A percentile compares a stretch with the other conserved stretches of the same genome.
These are phyloP conservation scores for Salinomyces thailandicus DNA, from an alignment of 2,329 filamentous ascomycete genomes.

Conservation along the genomic window DNA sequence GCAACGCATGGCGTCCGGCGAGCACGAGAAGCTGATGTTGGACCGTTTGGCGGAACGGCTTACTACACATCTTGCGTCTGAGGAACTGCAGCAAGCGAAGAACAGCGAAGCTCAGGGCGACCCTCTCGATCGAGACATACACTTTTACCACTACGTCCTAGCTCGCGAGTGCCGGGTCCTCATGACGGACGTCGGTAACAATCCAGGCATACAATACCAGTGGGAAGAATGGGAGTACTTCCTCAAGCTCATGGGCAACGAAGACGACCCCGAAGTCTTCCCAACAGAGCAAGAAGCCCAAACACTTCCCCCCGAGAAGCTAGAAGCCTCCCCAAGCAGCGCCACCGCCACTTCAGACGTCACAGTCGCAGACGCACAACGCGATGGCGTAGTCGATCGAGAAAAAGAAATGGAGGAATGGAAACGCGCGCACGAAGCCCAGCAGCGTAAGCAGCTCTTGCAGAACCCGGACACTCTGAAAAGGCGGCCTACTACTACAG, in stretches of 20 bases:
- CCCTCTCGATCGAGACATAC: constrained; percentile 35
- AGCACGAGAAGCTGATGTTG: constrained; percentile 14
- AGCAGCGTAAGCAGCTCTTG: constrained; percentile 6
- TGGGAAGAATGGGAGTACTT: constrained; percentile 40
- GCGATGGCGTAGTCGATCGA: constrained; percentile 17
- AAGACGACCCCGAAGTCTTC: constrained; percentile 27
- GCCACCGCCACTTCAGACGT: constrained; percentile 2
- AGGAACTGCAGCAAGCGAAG: constrained; percentile 29
- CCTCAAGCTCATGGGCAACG: constrained; percentile 37
- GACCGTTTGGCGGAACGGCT: constrained; percentile 17
- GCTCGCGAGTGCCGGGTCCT: constrained; percentile 35
- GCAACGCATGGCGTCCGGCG: constrained; percentile 8
- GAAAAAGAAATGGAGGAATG: constrained; percentile 8
- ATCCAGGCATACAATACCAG: constrained; percentile 27
- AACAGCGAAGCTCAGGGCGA: constrained; percentile 30
- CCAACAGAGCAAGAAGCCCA: constrained; percentile 20
- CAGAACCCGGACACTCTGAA: constrained; percentile 11
- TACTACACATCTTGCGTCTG: constrained; percentile 29
- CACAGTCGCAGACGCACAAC: constrained; percentile 1
- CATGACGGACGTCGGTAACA: constrained; percentile 31
- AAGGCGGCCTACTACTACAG: constrained; percentile 11
- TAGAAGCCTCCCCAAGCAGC: constrained; percentile 11
- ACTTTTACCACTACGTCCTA: constrained; percentile 42
- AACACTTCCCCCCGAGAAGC: constrained; percentile 8
- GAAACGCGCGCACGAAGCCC: constrained; percentile 7